phyloP scores from a whole-genome alignment of 768 basidiomycete species.

The Russula brevipes region DNA sequence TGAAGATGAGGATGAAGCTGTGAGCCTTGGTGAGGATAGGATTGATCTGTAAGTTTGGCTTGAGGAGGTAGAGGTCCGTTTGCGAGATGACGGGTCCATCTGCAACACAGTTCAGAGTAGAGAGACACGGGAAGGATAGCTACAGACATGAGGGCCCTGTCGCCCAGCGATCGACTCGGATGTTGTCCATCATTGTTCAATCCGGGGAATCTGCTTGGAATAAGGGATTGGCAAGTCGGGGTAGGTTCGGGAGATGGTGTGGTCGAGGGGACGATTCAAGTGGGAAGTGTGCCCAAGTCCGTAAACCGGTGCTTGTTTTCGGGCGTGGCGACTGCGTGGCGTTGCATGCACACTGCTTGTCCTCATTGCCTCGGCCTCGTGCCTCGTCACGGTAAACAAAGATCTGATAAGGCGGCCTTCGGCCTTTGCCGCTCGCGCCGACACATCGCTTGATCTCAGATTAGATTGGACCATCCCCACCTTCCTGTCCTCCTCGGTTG shows the following conservation, averaged over 20 bases:
- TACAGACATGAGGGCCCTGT: constrained; percentile 21
- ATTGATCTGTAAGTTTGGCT: constrained; percentile 62
- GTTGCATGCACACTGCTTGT: background rate
- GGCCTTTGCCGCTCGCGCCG: constrained; percentile 1
- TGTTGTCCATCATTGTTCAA: constrained; percentile 17
- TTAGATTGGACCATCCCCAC: constrained; percentile 11
- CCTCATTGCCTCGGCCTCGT: background rate
- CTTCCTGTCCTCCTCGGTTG: too few species aligned
- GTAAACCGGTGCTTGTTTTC: too few species aligned
- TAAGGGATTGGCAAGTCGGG: background rate
- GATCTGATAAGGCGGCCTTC: background rate
- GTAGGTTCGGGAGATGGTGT: background rate
- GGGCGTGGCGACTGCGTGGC: too few species aligned
- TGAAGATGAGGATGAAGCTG: constrained; percentile 64
- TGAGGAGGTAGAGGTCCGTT: constrained; percentile 76
- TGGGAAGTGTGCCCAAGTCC: background rate
- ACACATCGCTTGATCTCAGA: constrained; percentile 7
- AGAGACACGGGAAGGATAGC: background rate
- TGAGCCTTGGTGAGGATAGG: constrained; percentile 55
- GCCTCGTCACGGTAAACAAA: background rate
- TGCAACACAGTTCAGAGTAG: constrained; percentile 28
- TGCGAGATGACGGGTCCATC: constrained; percentile 77
- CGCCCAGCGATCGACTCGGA: constrained; percentile 23
- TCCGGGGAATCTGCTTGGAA: too few species aligned
- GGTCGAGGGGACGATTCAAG: background rate